phyloP scores from a whole-genome alignment of 768 basidiomycete species.

The Coprinopsis strossmayeri region DNA sequence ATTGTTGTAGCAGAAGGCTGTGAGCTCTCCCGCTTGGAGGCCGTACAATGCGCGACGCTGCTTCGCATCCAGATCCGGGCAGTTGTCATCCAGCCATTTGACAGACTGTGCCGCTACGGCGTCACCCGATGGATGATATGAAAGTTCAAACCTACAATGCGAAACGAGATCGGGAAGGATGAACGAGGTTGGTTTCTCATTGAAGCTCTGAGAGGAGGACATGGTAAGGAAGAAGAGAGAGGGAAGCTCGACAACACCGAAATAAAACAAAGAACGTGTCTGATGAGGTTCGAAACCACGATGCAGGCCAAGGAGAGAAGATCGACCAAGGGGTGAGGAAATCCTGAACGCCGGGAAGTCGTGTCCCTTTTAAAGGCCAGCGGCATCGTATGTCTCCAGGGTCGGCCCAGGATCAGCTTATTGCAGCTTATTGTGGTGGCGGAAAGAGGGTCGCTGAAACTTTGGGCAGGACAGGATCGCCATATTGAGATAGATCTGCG shows the following conservation, averaged over 20 bases:
- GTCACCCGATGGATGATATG: conserved; percentile 40
- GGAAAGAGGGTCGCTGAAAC: too few relatives aligned
- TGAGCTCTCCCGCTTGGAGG: conserved; percentile 60
- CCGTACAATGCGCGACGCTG: conserved; percentile 44
- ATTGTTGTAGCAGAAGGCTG: conserved; percentile 57
- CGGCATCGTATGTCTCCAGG: too few relatives aligned
- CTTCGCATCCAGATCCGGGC: conserved; percentile 38
- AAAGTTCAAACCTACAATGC: conserved; percentile 40
- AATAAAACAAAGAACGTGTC: neutral
- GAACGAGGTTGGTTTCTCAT: conserved; percentile 29
- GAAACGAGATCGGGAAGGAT: conserved; percentile 50
- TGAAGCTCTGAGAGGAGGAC: conserved; percentile 7
- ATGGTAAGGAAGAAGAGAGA: conserved; percentile 3
- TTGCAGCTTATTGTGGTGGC: too few relatives aligned
- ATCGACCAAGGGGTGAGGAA: too few relatives aligned
- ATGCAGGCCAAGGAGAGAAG: neutral
- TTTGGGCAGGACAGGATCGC: too few relatives aligned
- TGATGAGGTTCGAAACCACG: neutral
- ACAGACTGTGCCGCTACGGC: conserved; percentile 40
- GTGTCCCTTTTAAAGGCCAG: too few relatives aligned
- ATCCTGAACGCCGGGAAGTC: too few relatives aligned
- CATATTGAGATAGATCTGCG: neutral
- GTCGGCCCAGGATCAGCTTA: too few relatives aligned
- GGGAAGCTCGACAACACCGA: neutral
- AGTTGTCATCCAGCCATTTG: conserved; percentile 42